These are phyloP conservation scores for Globisporangium mamillatum DNA, from an alignment of 352 stramenopile species.

Conservation along the genomic window DNA sequence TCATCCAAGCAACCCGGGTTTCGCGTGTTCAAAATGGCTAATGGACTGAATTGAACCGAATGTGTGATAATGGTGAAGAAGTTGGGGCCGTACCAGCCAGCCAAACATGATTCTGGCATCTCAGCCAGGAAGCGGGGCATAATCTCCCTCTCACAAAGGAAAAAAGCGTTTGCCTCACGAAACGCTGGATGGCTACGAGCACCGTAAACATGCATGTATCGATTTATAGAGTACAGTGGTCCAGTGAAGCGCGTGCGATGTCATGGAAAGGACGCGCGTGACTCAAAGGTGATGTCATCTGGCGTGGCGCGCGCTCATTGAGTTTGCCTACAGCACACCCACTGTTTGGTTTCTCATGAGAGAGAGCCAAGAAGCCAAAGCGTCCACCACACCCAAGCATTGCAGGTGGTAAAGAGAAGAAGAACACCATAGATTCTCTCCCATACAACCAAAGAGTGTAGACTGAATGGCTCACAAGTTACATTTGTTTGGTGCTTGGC, in stretches of 20 bases:
- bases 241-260: not conserved
- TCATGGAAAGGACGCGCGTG: not conserved
- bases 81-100: not conserved
- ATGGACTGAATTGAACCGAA: not conserved
- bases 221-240: not conserved
- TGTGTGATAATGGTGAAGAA: not conserved
- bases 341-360: not conserved
- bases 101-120: not conserved
- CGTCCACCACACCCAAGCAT: not conserved
- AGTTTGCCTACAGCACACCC: not conserved
- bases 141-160: not conserved
- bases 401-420: not conserved
- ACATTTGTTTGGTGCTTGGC: slow-evolving; percentile 3
- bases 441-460: too few relatives aligned
- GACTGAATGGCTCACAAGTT: not conserved
- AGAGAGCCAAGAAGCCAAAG: not conserved
- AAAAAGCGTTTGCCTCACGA: not conserved
- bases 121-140: too few relatives aligned
- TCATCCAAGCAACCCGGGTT: not conserved
- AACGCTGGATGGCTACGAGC: too few relatives aligned
- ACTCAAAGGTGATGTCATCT: not conserved
- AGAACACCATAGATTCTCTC: not conserved
- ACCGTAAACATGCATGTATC: not conserved
- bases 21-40: not conserved
- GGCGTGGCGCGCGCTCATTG: not conserved